Evolutionary conservation across 306 rosid genomes (phyloP).

Genomic region (Rosa chinensis): DNA sequence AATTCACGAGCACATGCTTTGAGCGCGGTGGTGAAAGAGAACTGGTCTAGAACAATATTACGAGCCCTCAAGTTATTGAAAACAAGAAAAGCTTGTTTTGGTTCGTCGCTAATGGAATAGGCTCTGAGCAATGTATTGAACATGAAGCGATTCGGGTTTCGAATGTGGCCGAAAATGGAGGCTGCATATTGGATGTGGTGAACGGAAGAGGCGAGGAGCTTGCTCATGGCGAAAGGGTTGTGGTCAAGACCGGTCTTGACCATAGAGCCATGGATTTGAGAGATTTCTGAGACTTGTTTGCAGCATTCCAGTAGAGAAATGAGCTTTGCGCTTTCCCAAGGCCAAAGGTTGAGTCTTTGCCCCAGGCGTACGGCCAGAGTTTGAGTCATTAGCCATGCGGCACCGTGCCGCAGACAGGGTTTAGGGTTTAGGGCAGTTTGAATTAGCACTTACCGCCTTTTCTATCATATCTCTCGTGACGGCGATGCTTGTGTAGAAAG

Average conservation of each 20-base stretch:
- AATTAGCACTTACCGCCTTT: background rate
- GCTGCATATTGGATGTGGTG: constrained; percentile 54
- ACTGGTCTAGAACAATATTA: constrained; percentile 41
- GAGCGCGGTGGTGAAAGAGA: constrained; percentile 49
- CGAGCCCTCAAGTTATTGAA: constrained; percentile 50
- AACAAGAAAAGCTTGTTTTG: constrained; percentile 48
- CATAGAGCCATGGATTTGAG: constrained; percentile 57
- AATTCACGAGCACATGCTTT: constrained; percentile 57
- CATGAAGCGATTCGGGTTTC: constrained; percentile 64
- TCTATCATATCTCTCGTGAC: background rate
- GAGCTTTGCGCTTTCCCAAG: constrained; percentile 15
- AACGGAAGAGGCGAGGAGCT: constrained; percentile 58
- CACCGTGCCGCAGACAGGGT: background rate
- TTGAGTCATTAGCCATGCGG: constrained; percentile 6
- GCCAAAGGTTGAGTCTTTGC: constrained; percentile 13
- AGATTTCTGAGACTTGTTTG: constrained; percentile 39
- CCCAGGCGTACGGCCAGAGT: background rate
- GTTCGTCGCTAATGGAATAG: constrained; percentile 42
- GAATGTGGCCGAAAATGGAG: constrained; percentile 48
- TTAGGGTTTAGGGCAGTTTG: background rate
- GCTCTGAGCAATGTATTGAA: constrained; percentile 72
- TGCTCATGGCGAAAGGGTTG: constrained; percentile 55
- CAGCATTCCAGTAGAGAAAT: constrained; percentile 42
- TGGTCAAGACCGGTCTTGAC: constrained; percentile 45
- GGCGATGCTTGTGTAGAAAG: background rate